Evolutionary conservation across 1,139 yeast genomes (phyloP).

Genomic region (Candida neerlandica): DNA sequence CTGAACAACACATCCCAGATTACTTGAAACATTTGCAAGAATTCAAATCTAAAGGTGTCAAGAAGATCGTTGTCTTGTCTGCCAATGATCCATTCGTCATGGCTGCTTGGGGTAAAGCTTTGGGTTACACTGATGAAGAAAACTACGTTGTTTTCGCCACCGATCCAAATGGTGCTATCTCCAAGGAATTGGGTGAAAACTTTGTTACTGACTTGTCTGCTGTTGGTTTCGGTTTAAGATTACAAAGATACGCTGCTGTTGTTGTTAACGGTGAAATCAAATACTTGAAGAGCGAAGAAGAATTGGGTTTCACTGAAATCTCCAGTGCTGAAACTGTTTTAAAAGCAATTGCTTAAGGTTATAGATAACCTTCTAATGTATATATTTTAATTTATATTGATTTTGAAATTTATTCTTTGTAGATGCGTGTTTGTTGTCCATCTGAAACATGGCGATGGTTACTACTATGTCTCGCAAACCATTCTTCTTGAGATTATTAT

Average conservation of each 20-base stretch:
- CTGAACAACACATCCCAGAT: slow-evolving; percentile 80
- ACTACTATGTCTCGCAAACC: no score
- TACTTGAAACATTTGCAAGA: slow-evolving; percentile 55
- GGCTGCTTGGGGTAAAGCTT: slow-evolving; percentile 79
- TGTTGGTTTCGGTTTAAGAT: slow-evolving; percentile 48
- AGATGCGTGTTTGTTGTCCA: no score
- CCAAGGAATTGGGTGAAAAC: slow-evolving; percentile 62
- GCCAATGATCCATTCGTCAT: slow-evolving; percentile 84
- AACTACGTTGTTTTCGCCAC: slow-evolving; percentile 64
- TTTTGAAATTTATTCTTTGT: no score
- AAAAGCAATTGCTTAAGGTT: slow-evolving; percentile 18
- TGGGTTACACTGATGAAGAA: slow-evolving; percentile 53
- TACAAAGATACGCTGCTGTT: slow-evolving; percentile 33
- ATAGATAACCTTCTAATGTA: not conserved
- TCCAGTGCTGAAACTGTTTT: slow-evolving; percentile 63
- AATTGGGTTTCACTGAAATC: slow-evolving; percentile 55
- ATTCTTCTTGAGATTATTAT: no score
- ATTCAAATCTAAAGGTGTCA: slow-evolving; percentile 68
- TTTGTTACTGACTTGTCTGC: slow-evolving; percentile 50
- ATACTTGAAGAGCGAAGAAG: slow-evolving; percentile 68
- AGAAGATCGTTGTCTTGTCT: slow-evolving; percentile 68
- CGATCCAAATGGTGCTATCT: slow-evolving; percentile 58
- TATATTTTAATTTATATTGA: no score
- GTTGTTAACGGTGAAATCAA: slow-evolving; percentile 62
- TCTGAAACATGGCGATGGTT: no score